Evolutionary conservation across 768 basidiomycete genomes (phyloP), one percentile per base, ranked within the genome.

Genomic region (Collybia nuda): DNA sequence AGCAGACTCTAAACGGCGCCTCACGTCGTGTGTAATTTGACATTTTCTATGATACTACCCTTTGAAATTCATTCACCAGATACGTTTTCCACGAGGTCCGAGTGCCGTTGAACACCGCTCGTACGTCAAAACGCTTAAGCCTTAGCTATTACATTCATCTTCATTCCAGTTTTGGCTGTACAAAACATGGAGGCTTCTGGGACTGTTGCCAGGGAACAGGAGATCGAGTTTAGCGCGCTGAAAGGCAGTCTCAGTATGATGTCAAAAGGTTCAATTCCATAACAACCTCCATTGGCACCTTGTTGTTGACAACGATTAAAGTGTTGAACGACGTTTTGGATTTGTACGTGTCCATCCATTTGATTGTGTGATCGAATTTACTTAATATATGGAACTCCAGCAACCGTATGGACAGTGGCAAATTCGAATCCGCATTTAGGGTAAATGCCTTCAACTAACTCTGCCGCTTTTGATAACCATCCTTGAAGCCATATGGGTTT

Each of bases 181-280:
- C 94, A 97, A 70, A 96, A 98, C 61, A 85, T 96, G 80, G 86
- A 89, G 53, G 91, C 90, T 1, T 82, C 83, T 1, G 82, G 86
- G 6, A 79, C 81, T 1, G 79, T 96, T 40, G 77, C 79, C 2
- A 84, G 81, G 56, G 82, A 86, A 32, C 87, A 93, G 60, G 85
- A 88, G 54, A 84, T 95, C 50, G 93, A 97, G 72, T 93, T 94
- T 62, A 85, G 84, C 59, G 94, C 90, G 5, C 76, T 94, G 15
- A 83, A 84, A 58, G 88, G 88, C 1, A 88, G 86, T 59, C 68
- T 94, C 44, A 85, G 81, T 50, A 90, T 91, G 86, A 94, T 94
- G 93, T 84, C 85, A 32, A 90, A 91, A 76, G 88, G 87, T 79
- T 35, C 35, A 39, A 40, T 53, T 47, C 24, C n/a, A 50, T 15